Evolutionary conservation across 2,329 filamentous ascomycete species (phyloP).

Genomic region (Paraconiothyrium sp.): DNA sequence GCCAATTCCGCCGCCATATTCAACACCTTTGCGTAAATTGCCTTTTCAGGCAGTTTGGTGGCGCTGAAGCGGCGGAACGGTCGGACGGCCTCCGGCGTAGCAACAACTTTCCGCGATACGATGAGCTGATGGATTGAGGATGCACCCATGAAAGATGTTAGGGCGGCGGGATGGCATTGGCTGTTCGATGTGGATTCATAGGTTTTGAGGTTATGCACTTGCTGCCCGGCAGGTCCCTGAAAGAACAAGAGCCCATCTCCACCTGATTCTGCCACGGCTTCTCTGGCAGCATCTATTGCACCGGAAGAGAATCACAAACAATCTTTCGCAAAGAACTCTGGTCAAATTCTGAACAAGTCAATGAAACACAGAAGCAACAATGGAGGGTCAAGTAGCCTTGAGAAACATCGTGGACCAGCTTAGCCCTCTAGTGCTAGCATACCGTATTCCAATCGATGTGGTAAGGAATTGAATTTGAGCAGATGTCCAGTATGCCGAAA

Average conservation of each 20-base stretch:
- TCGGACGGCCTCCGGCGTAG: neutral
- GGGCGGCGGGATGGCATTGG: neutral
- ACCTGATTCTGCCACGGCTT: no score
- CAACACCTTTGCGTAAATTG: neutral
- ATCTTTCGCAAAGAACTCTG: no score
- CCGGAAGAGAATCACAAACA: no score
- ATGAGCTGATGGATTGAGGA: neutral
- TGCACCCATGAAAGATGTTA: neutral
- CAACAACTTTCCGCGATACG: neutral
- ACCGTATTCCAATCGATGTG: neutral
- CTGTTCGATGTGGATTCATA: no score
- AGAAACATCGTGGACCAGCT: no score
- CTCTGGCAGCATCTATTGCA: no score
- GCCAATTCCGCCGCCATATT: conserved; percentile 9
- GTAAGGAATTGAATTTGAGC: neutral
- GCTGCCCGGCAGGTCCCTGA: neutral
- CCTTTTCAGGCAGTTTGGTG: neutral
- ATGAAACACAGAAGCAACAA: no score
- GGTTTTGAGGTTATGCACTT: neutral
- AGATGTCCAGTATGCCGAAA: neutral
- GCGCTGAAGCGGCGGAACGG: neutral
- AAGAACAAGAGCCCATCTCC: neutral
- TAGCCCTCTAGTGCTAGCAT: no score
- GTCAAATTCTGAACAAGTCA: no score
- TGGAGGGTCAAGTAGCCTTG: no score